Conservation (phyloP, 148 eudicot genomes). For the Heliamphora exappendiculata region DNA sequence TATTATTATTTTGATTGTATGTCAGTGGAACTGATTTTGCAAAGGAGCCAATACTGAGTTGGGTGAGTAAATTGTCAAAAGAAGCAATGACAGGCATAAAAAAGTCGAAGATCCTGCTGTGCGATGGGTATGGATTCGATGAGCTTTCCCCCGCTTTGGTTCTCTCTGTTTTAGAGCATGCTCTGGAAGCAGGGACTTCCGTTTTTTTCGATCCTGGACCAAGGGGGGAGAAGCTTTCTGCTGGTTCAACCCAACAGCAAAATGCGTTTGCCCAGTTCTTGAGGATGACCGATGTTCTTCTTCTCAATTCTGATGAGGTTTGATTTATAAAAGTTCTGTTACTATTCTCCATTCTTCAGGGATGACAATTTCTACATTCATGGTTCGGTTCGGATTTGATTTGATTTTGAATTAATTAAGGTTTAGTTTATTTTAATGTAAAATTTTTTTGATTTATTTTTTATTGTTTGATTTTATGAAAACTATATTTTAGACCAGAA, state of each 20-base stretch:
- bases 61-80: slow-evolving; percentile 58
- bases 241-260: slow-evolving; percentile 73
- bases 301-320: slow-evolving; percentile 95
- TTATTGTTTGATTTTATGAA: neutral
- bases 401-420: too few species aligned
- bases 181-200: slow-evolving; percentile 75
- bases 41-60: slow-evolving; percentile 74
- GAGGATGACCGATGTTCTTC: slow-evolving; percentile 87
- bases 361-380: too few species aligned
- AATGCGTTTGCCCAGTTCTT: slow-evolving; percentile 55
- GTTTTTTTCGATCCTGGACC: slow-evolving; percentile 99
- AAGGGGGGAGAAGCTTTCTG: slow-evolving; percentile 57
- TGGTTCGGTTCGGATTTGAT: too few species aligned
- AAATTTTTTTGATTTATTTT: too few species aligned
- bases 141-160: slow-evolving; percentile 76
- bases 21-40: slow-evolving; percentile 87
- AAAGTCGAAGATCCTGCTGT: slow-evolving; percentile 73
- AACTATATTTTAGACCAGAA: too few species aligned
- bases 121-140: slow-evolving; percentile 96
- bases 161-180: slow-evolving; percentile 66
- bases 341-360: neutral
- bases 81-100: slow-evolving; percentile 69
- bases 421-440: too few species aligned
- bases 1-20: slow-evolving; percentile 14
- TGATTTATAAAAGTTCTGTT: slow-evolving; percentile 16